Conservation (phyloP, 768 basidiomycete species). For the Tylopilus subfusipes region DNA sequence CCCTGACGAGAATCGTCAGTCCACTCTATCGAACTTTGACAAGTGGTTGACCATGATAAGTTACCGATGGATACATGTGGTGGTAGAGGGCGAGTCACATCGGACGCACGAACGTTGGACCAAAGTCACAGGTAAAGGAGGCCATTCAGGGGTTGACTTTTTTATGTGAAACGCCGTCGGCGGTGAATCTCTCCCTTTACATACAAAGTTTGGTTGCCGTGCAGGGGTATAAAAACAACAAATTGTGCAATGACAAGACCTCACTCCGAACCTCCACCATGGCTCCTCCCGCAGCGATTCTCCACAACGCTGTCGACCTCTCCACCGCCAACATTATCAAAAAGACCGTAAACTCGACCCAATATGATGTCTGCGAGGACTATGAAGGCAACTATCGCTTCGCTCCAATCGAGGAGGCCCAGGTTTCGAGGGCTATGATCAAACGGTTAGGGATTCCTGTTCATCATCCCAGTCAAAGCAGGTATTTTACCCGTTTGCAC, state of each 20-base stretch:
- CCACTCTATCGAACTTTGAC: not conserved
- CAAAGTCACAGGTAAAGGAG: not conserved
- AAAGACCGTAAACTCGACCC: slow-evolving; percentile 16
- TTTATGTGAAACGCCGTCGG: not conserved
- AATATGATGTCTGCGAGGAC: slow-evolving; percentile 26
- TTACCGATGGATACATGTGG: not conserved
- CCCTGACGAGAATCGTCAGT: not conserved
- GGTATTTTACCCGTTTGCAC: slow-evolving; percentile 2
- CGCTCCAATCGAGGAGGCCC: slow-evolving; percentile 71
- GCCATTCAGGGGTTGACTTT: not conserved
- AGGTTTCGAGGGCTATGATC: slow-evolving; percentile 76
- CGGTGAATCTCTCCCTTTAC: not conserved
- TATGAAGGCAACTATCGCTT: slow-evolving; percentile 66
- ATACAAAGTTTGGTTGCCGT: not conserved
- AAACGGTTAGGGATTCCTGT: slow-evolving; percentile 43
- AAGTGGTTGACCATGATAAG: not conserved
- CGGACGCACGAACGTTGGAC: not conserved
- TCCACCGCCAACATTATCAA: slow-evolving; percentile 20
- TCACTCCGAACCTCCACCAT: slow-evolving; percentile 20
- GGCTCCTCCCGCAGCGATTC: slow-evolving; percentile 37
- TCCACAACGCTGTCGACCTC: slow-evolving; percentile 21
- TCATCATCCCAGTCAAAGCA: not conserved
- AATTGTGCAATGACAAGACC: not conserved
- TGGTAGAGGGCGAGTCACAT: not conserved
- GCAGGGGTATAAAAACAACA: slow-evolving; percentile 3